Conservation (phyloP, 306 rosid genomes). For the Inga leiocalycina region DNA sequence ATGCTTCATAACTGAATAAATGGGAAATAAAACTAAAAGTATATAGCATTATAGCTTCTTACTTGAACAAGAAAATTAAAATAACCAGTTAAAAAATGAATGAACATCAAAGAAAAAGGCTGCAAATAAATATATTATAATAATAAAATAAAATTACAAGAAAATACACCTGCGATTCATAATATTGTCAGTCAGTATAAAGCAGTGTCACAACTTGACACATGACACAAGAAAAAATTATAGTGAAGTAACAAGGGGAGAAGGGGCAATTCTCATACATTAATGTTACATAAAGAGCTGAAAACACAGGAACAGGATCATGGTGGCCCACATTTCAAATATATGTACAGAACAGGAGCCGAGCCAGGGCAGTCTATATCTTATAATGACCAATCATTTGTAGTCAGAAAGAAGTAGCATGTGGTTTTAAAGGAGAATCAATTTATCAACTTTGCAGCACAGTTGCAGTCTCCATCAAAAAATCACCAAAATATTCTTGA, state of each 20-base stretch:
- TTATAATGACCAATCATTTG: constrained; percentile 54
- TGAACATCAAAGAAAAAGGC: constrained; percentile 28
- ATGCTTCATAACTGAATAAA: constrained; percentile 28
- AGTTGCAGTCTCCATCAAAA: constrained; percentile 42
- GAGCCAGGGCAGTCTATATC: constrained; percentile 57
- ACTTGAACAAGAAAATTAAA: constrained; percentile 19
- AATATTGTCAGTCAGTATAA: constrained; percentile 42
- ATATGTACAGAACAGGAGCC: constrained; percentile 79
- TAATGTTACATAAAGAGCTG: constrained; percentile 58
- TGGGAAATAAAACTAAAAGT: constrained; percentile 7
- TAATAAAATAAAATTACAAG: constrained; percentile 23
- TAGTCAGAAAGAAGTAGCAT: constrained; percentile 60
- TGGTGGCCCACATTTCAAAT: constrained; percentile 55
- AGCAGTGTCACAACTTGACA: constrained; percentile 43
- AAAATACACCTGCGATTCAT: constrained; percentile 43
- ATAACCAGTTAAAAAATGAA: constrained; percentile 24
- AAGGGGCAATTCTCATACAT: constrained; percentile 49
- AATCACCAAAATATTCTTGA: constrained; percentile 46
- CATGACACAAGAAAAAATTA: constrained; percentile 44
- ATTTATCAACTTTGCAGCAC: constrained; percentile 45
- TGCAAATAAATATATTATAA: constrained; percentile 34
- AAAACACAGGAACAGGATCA: constrained; percentile 67
- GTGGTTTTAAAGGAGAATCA: constrained; percentile 54
- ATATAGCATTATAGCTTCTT: constrained; percentile 1
- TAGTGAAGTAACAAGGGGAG: constrained; percentile 41